phyloP scores from a whole-genome alignment of 768 basidiomycete genomes.

The Boletus coccyginus region DNA sequence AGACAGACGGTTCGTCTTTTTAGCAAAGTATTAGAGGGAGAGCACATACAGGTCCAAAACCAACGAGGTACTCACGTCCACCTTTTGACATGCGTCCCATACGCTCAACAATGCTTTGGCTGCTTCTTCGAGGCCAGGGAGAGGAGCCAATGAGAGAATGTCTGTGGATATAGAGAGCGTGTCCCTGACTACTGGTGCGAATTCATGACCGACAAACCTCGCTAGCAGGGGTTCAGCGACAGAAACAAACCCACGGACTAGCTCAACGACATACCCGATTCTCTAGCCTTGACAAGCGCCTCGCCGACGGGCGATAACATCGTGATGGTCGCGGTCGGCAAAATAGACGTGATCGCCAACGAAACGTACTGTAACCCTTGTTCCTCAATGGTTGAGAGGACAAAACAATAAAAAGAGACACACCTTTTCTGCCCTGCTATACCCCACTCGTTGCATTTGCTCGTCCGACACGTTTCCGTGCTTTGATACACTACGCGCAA shows the following conservation, averaged over 20 bases:
- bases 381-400: background rate
- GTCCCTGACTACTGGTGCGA: slow-evolving; percentile 36
- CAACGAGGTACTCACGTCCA: slow-evolving; percentile 48
- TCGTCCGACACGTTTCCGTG: background rate
- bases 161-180: slow-evolving; percentile 35
- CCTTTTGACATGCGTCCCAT: slow-evolving; percentile 60
- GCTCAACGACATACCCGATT: slow-evolving; percentile 13
- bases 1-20: slow-evolving; percentile 62
- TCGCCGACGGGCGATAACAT: slow-evolving; percentile 25
- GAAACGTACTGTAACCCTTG: slow-evolving; percentile 19
- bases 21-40: background rate
- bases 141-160: slow-evolving; percentile 47
- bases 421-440: slow-evolving; percentile 31
- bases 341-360: slow-evolving; percentile 27
- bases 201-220: slow-evolving; percentile 33
- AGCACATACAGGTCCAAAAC: background rate
- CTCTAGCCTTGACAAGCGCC: slow-evolving; percentile 17
- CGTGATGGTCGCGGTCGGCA: slow-evolving; percentile 15
- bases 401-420: background rate
- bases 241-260: background rate
- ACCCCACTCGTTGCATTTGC: slow-evolving; percentile 13
- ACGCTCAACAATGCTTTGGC: slow-evolving; percentile 53
- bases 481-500: slow-evolving; percentile 25
- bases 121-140: slow-evolving; percentile 53
- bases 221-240: slow-evolving; percentile 16